Conservation (phyloP, 257 asterid genomes). For the Salvia miltiorrhiza region DNA sequence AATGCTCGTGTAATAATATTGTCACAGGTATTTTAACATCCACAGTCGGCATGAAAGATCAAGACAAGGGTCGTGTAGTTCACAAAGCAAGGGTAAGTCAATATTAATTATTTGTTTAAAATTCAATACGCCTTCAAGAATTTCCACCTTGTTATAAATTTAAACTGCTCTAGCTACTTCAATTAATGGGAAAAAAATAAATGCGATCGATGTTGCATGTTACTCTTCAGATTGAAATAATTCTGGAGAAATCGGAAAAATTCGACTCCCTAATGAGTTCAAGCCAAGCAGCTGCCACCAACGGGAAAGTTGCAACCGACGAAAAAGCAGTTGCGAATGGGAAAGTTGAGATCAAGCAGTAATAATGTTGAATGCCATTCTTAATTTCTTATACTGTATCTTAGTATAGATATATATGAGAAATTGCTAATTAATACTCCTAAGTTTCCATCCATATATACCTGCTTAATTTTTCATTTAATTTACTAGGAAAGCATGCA, state of each 20-base stretch:
- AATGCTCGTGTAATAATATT: no score
- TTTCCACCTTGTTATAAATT: no score
- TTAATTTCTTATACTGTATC: constrained; percentile 33
- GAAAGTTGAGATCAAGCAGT: constrained; percentile 21
- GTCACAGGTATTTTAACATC: constrained; percentile 66
- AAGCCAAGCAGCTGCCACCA: constrained; percentile 14
- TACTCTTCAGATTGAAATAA: constrained; percentile 58
- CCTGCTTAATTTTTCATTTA: no score
- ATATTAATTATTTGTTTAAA: no score
- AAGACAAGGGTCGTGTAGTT: constrained; percentile 60
- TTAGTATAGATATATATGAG: constrained; percentile 33
- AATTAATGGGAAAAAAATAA: no score
- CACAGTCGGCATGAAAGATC: constrained; percentile 82
- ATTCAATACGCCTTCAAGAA: no score
- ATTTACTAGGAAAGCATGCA: no score
- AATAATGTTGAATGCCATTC: not conserved
- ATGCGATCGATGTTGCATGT: no score
- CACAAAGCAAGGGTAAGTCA: constrained; percentile 79
- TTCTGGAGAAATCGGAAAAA: constrained; percentile 72
- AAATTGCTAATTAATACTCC: constrained; percentile 11
- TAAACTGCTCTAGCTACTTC: no score
- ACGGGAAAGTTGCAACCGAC: constrained; percentile 14
- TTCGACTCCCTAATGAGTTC: constrained; percentile 56
- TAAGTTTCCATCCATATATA: no score
- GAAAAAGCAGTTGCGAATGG: constrained; percentile 9